Conservation (phyloP, 129 eudicot species). For the Flaveria linearis region DNA sequence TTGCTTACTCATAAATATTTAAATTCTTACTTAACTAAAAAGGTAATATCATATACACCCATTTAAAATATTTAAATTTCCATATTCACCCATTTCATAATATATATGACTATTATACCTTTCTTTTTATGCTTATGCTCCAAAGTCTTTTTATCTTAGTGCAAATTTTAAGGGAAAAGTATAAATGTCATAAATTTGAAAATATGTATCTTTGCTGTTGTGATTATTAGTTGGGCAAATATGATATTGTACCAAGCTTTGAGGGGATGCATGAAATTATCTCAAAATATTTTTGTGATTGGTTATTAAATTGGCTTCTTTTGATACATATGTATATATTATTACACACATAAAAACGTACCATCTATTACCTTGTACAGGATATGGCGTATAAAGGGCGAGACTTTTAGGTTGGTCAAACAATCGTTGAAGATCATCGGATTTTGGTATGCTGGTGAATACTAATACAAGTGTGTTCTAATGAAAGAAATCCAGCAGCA, state of each 20-base stretch:
- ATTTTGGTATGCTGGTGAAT: conserved; percentile 22
- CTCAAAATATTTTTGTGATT: background rate
- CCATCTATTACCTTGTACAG: conserved; percentile 20
- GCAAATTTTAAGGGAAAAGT: background rate
- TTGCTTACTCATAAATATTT: background rate
- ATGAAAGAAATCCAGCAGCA: conserved; percentile 15
- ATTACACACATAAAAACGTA: background rate
- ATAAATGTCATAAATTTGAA: background rate
- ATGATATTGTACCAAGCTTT: background rate
- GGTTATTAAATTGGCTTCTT: background rate
- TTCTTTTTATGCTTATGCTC: background rate
- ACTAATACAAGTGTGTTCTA: background rate
- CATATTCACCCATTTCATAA: background rate
- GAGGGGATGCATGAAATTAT: background rate
- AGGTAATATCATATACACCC: background rate
- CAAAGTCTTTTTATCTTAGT: background rate
- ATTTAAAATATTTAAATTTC: background rate
- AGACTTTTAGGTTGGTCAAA: conserved; percentile 25
- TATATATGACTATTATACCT: background rate
- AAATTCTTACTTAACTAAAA: too few relatives aligned
- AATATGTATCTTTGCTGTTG: background rate
- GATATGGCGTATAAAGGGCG: conserved; percentile 45
- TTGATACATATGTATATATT: background rate
- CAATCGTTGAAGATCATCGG: background rate
- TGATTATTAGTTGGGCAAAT: background rate